A percentile compares a stretch with the other conserved stretches of the same genome.
Evolutionary conservation across 495 filamentous ascomycete genomes (phyloP).

Genomic region (Niebla homalea): DNA sequence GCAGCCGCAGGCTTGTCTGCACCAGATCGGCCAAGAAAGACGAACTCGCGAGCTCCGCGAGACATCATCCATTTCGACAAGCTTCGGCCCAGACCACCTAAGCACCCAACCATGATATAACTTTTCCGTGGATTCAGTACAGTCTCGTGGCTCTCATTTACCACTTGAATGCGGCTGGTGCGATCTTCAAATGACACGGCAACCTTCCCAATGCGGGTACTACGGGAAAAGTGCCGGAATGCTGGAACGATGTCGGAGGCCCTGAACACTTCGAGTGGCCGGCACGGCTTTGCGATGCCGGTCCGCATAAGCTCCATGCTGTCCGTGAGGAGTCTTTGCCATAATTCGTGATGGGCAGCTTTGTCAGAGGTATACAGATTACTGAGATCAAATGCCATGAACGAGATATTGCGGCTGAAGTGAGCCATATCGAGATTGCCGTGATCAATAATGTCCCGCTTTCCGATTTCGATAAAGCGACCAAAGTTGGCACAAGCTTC

Average conservation of each 20-base stretch:
- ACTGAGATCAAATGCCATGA: slow-evolving; percentile 4
- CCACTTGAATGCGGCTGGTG: too few species aligned
- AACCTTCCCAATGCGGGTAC: neutral
- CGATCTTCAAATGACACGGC: too few species aligned
- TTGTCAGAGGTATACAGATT: neutral
- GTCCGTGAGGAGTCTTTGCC: neutral
- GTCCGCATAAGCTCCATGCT: neutral
- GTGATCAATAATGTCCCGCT: slow-evolving; percentile 19
- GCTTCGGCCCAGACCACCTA: slow-evolving; percentile 25
- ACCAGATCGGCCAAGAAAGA: slow-evolving; percentile 25
- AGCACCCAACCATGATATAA: slow-evolving; percentile 25
- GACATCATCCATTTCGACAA: slow-evolving; percentile 23
- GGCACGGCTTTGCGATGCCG: neutral
- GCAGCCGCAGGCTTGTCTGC: slow-evolving; percentile 5
- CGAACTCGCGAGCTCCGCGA: slow-evolving; percentile 24
- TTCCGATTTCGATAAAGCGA: slow-evolving; percentile 35
- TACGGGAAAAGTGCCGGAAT: neutral
- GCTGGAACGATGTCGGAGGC: neutral
- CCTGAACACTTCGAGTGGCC: neutral
- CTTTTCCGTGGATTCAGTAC: slow-evolving; percentile 5
- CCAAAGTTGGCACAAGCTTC: slow-evolving; percentile 38
- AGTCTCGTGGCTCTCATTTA: neutral
- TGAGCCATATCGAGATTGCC: neutral
- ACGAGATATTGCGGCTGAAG: slow-evolving; percentile 16
- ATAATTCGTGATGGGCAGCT: neutral